A percentile compares a stretch with the other conserved stretches of the same genome.
Conservation (phyloP, 495 filamentous ascomycete genomes). For the Pyrenopolyporus hunteri region DNA sequence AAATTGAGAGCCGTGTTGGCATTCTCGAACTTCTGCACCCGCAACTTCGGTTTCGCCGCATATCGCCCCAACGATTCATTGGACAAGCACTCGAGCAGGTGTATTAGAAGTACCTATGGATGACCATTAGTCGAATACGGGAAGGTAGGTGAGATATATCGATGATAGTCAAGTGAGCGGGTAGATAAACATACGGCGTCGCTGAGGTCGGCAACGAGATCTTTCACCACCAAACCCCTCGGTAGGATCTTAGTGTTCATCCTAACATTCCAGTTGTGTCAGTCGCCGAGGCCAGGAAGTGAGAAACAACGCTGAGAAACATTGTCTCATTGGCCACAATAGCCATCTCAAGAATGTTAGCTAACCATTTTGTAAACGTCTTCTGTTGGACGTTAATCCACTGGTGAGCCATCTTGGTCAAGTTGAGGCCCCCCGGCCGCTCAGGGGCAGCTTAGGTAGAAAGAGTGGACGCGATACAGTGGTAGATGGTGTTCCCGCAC, state of each 20-base stretch:
- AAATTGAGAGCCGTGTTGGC: slow-evolving; percentile 94
- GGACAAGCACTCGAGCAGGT: slow-evolving; percentile 93
- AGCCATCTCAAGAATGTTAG: slow-evolving; percentile 19
- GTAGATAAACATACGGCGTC: slow-evolving; percentile 75
- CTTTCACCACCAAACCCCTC: slow-evolving; percentile 75
- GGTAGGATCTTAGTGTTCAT: slow-evolving; percentile 91
- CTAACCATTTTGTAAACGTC: slow-evolving; percentile 98
- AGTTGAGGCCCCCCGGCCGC: slow-evolving; percentile 48
- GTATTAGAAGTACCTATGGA: slow-evolving; percentile 84
- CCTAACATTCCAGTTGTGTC: slow-evolving; percentile 56
- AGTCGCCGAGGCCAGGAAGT: slow-evolving; percentile 20
- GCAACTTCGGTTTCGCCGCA: slow-evolving; percentile 91
- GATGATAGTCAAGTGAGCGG: neutral
- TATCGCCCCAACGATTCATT: slow-evolving; percentile 94
- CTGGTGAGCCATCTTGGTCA: slow-evolving; percentile 72
- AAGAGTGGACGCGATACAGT: slow-evolving; percentile 18
- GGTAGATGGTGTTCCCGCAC: slow-evolving; percentile 39
- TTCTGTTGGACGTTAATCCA: slow-evolving; percentile 98
- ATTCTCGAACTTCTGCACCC: slow-evolving; percentile 98
- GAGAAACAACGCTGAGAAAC: too few species aligned
- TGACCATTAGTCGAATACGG: neutral
- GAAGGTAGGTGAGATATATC: neutral
- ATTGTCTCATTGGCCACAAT: slow-evolving; percentile 16
- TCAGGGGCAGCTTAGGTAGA: slow-evolving; percentile 37
- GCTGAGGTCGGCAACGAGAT: slow-evolving; percentile 85